Base-by-base conservation (phyloP, 2,329 filamentous ascomycete genomes). In the Sordariomycetes sp. region DNA sequence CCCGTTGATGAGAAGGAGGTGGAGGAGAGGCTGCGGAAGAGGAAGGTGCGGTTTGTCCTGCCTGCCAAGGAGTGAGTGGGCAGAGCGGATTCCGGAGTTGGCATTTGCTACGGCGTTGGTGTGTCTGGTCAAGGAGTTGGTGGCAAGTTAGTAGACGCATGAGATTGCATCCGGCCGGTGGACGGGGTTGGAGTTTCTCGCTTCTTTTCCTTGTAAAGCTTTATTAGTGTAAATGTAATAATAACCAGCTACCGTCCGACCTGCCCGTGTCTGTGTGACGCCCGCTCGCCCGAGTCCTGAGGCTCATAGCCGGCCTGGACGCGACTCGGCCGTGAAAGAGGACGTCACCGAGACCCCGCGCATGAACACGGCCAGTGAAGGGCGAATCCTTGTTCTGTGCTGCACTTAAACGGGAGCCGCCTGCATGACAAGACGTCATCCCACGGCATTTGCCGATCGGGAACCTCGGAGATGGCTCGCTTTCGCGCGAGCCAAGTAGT, bases 11-110 rank as follows among this genome's bases (percentile, higher is more conserved):
- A 57, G 20, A 35, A 28, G 25, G 50, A 43, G 11, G 55, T 43
- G 28, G 46, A 16, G 32, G 55, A 20, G 24, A 57, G n/a, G 48
- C n/a, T 43, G n/a, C 40, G 34, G 55, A 51, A 43, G 48, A 48
- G 48, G 20, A 57, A 57, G 48, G 55, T 57, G n/a, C 28, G 55
- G 20, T 57, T 57, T 16, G 55, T 43, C 32, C 25, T 57, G 34
- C 55, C 55, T 4, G 46, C 12, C n/a, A 50, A 50, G 20, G 46
- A 50, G 46, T 50, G 20, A 24, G 46, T 50, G 20, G 46, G 46
- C 22, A 24, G 20, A 20, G 11, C 22, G n/a, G 8, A 12, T 24
- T 24, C 3, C 22, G 46, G n/a, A 2, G 46, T 50, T 50, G 46
- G 46, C 46, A 20, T 46, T 32, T 32, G 28, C 28, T 46, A n/a